These are phyloP conservation scores for Dujonia santamariae DNA, from an alignment of 1,139 yeast species.

Conservation along the genomic window DNA sequence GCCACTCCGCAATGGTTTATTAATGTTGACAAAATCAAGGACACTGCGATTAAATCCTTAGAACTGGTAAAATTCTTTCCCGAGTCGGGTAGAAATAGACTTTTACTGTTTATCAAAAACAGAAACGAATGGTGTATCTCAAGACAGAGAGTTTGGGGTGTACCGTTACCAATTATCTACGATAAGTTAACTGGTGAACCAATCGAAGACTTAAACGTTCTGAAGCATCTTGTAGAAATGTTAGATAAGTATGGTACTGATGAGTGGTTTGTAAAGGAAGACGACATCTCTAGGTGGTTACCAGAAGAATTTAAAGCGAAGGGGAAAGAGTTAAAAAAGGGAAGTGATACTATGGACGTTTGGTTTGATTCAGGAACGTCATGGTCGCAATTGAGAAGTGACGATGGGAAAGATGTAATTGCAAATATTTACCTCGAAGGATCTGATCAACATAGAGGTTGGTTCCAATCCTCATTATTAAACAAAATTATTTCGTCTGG, in stretches of 20 bases:
- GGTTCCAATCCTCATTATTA: conserved; percentile 94
- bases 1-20: conserved; percentile 98
- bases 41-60: conserved; percentile 57
- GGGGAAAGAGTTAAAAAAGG: conserved; percentile 51
- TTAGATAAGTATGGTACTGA: conserved; percentile 65
- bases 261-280: conserved; percentile 69
- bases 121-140: conserved; percentile 98
- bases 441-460: conserved; percentile 95
- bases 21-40: conserved; percentile 73
- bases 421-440: conserved; percentile 92
- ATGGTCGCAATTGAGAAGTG: conserved; percentile 66
- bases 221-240: conserved; percentile 51
- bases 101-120: conserved; percentile 66
- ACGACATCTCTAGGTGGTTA: conserved; percentile 66
- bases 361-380: conserved; percentile 98
- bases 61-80: conserved; percentile 70
- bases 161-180: conserved; percentile 88
- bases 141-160: conserved; percentile 98
- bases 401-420: conserved; percentile 21
- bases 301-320: conserved; percentile 42
- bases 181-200: conserved; percentile 58
- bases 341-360: conserved; percentile 94
- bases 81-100: conserved; percentile 64
- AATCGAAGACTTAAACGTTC: conserved; percentile 47
- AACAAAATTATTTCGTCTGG: conserved; percentile 65